Evolutionary conservation across 805 yeast species (phyloP).

Genomic region (Candida hispaniensis): DNA sequence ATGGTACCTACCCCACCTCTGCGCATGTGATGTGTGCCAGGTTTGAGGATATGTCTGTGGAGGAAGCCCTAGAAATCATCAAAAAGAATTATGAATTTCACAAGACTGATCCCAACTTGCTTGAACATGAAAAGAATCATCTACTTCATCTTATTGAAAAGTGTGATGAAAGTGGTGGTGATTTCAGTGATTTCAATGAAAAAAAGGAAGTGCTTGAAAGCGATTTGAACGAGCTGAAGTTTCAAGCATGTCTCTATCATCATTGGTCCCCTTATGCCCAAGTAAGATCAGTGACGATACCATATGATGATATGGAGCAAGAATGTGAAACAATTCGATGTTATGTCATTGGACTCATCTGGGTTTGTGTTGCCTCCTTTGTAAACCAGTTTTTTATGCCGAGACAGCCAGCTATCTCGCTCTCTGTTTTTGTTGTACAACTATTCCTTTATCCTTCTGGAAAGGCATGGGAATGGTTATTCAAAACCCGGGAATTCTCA

Average conservation of each 20-base stretch:
- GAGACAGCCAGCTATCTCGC: constrained; percentile 41
- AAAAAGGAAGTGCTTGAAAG: not conserved
- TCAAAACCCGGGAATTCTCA: constrained; percentile 17
- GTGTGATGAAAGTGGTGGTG: constrained; percentile 22
- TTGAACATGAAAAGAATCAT: constrained; percentile 25
- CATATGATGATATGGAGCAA: constrained; percentile 36
- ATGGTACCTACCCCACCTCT: constrained; percentile 16
- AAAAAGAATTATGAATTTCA: constrained; percentile 34
- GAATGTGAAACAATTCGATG: constrained; percentile 41
- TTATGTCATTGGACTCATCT: constrained; percentile 30
- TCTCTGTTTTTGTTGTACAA: constrained; percentile 43
- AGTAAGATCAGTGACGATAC: constrained; percentile 49
- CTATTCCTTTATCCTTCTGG: constrained; percentile 52
- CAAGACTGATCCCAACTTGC: constrained; percentile 40
- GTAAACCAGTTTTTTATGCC: constrained; percentile 36
- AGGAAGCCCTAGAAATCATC: constrained; percentile 35
- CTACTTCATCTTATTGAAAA: constrained; percentile 28
- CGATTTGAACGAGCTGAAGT: too few species aligned
- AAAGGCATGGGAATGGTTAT: too few species aligned
- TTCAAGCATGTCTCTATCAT: too few species aligned
- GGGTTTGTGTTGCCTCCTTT: constrained; percentile 21
- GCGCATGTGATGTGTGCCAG: constrained; percentile 35
- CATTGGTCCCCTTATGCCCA: constrained; percentile 48
- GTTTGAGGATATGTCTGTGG: constrained; percentile 29
- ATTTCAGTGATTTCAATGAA: not conserved